Evolutionary conservation across 2,329 filamentous ascomycete genomes (phyloP), one percentile per base, ranked within the genome.

Genomic region (Monilinia fructigena): DNA sequence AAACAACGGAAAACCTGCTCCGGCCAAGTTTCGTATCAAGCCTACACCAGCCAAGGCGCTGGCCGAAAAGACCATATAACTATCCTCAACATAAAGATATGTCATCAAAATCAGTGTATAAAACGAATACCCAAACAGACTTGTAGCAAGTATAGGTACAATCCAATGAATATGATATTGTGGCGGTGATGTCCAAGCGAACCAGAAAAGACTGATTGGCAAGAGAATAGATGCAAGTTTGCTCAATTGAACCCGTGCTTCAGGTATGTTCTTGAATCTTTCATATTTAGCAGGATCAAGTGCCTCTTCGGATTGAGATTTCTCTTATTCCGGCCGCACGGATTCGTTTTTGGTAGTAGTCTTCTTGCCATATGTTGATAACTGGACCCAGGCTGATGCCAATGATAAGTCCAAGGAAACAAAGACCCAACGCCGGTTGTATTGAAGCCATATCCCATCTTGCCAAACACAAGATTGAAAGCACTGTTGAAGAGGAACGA

Each of bases 21-120:
- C 79, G 6, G 76, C 76, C 1, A 77, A 67, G 56, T 78, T 78
- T 2, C 79, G 74, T 45, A 80, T 72, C 38, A 81, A 74, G 3
- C 75, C 76, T 20, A 79, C 78, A 2, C 77, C 79, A 3, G 80
- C 80, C 20, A 81, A 71, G 0, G 78, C 80, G 3, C 75, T 78
- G 6, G 80, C 79, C 6, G 76, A 77, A 59, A 76, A 77, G 2
- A 78, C 75, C 70, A 80, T 79, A 68, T 83, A 82, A 8, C 79
- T 78, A 67, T 82, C 81, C 63, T 82, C 80, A 2, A 80, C 81
- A 67, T 81, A 83, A 5, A 78, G 80, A 47, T 82, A 77, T 1
- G 80, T 80, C 76, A 81, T 82, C 3, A 83, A 75, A 56, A 83
- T 83, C 0, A 84, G 76, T 1, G 79, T 80, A 63, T 82, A 82